Conservation (phyloP, 257 asterid genomes). For the Solanum neorickii region DNA sequence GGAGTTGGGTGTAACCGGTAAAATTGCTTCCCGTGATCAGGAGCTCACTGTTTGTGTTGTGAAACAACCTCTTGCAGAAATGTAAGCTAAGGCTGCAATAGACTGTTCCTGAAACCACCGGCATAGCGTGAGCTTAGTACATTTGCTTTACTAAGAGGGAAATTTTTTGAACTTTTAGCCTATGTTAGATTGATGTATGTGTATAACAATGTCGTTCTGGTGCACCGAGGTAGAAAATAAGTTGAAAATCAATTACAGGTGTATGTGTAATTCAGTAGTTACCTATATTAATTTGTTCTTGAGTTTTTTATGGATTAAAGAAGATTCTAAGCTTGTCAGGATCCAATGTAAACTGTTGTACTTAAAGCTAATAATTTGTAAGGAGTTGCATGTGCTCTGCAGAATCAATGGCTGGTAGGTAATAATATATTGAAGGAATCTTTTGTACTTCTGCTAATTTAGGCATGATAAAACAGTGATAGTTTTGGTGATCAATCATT, state of each 20-base stretch:
- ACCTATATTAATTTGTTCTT: not conserved
- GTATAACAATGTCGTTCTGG: not conserved
- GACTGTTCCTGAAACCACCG: not conserved
- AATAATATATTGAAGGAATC: not conserved
- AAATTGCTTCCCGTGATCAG: not conserved
- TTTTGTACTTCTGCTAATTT: not conserved
- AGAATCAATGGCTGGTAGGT: not conserved
- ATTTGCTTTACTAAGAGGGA: not conserved
- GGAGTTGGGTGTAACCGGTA: not conserved
- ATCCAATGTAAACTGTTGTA: not conserved
- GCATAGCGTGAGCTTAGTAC: not conserved
- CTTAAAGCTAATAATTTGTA: not conserved
- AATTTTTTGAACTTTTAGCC: not conserved
- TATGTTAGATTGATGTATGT: not conserved
- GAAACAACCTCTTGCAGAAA: not conserved
- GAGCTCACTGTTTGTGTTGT: not conserved
- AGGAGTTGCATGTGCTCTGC: slow-evolving; percentile 7
- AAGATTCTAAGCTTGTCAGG: slow-evolving; percentile 4
- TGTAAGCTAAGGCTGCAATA: not conserved
- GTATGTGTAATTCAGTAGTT: not conserved
- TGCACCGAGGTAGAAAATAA: not conserved
- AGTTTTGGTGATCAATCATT: not conserved
- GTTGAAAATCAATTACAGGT: not conserved
- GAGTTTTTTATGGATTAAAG: not conserved
- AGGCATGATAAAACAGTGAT: not conserved